A percentile compares a stretch with the other conserved stretches of the same genome.
Conservation (phyloP, 352 stramenopile species). For the Globisporangium camurandrum region DNA sequence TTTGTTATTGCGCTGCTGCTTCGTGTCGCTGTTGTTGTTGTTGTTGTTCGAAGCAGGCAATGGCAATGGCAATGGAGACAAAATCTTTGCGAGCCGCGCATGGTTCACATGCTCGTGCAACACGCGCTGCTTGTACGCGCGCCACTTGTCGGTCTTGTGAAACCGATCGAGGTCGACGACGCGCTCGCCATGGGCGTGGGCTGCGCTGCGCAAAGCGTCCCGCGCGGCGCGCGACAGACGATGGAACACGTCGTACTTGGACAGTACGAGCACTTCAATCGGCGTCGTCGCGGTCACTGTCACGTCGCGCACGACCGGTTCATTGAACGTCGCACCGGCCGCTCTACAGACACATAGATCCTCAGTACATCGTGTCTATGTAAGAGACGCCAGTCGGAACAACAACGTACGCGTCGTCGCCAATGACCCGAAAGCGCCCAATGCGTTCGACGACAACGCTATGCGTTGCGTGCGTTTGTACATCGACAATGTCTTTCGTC, state of each 20-base stretch:
- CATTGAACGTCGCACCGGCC: constrained; percentile 54
- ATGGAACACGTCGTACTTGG: constrained; percentile 79
- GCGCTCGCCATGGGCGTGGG: constrained; percentile 30
- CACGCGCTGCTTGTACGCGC: constrained; percentile 43
- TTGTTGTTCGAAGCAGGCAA: no score
- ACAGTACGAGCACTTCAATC: constrained; percentile 57
- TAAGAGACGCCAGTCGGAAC: not conserved
- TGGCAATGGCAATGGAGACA: no score
- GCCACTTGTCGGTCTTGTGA: constrained; percentile 65
- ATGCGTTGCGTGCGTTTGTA: constrained; percentile 17
- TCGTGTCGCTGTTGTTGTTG: not conserved
- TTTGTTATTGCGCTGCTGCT: no score
- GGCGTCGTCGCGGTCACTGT: constrained; percentile 58
- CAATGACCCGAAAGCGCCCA: constrained; percentile 49
- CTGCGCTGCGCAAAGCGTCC: constrained; percentile 42
- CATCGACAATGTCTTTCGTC: constrained; percentile 44
- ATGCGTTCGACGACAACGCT: constrained; percentile 51
- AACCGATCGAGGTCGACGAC: constrained; percentile 66
- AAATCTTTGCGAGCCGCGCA: constrained; percentile 36
- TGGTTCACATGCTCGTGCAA: constrained; percentile 37
- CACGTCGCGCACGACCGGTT: constrained; percentile 50
- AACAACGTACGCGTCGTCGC: constrained; percentile 60
- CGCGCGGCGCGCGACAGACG: constrained; percentile 43
- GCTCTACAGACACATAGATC: constrained; percentile 23
- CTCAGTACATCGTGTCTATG: not conserved